Evolutionary conservation across 768 basidiomycete genomes (phyloP).

Genomic region (Botryobasidium botryosum): DNA sequence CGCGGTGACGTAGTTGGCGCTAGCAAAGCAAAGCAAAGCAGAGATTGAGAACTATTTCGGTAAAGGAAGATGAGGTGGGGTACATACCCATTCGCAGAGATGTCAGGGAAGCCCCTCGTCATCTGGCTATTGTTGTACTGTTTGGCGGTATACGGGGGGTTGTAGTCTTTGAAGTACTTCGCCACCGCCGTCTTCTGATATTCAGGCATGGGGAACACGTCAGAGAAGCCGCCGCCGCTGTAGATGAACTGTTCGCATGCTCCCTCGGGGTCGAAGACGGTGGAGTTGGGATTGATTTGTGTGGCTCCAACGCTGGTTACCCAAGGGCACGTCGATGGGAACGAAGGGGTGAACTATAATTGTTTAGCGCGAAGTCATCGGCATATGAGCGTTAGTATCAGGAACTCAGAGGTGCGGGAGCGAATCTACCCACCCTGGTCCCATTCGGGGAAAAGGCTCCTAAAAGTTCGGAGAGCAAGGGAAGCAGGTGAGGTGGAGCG

Average conservation of each 20-base stretch:
- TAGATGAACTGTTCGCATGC: slow-evolving; percentile 24
- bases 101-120: slow-evolving; percentile 10
- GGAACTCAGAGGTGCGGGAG: not conserved
- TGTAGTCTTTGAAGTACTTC: slow-evolving; percentile 18
- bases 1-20: slow-evolving; percentile 11
- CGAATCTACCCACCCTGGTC: not conserved
- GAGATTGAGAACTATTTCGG: too few species aligned
- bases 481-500: too few species aligned
- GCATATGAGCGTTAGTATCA: not conserved
- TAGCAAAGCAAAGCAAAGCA: too few species aligned
- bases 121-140: slow-evolving; percentile 20
- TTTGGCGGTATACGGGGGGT: slow-evolving; percentile 20
- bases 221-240: slow-evolving; percentile 28
- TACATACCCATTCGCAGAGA: slow-evolving; percentile 1
- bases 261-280: slow-evolving; percentile 22
- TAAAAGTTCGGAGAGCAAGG: too few species aligned
- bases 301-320: slow-evolving; percentile 25
- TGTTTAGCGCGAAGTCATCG: not conserved
- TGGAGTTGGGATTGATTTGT: slow-evolving; percentile 21
- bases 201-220: slow-evolving; percentile 25
- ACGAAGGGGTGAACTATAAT: slow-evolving; percentile 25
- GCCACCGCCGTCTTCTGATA: slow-evolving; percentile 23
- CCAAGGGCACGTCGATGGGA: slow-evolving; percentile 30
- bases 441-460: not conserved
- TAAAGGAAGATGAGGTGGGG: too few species aligned